Base-by-base conservation (phyloP, 1,139 yeast species). In the Wickerhamiella pararugosa region DNA sequence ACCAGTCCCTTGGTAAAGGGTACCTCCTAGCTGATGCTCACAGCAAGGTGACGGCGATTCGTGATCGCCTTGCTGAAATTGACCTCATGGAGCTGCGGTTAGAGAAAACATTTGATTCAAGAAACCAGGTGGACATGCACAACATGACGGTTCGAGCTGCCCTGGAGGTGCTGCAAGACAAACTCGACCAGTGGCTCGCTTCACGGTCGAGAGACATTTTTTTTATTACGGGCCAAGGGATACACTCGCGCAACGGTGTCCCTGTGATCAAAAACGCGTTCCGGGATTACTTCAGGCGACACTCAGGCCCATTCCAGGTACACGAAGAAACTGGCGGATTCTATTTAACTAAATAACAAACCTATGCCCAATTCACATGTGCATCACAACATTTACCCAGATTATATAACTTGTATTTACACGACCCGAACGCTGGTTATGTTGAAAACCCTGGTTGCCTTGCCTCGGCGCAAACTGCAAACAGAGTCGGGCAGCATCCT, bases 201-300 rank as follows among this genome's bases (percentile, higher is more conserved):
- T 31, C 37, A 4, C 49, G 44, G 9, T 37, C 25, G 32, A 25
- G 34, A 15, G 40, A 37, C n/a, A 41, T 58, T 7, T 50, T 46
- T 32, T 44, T 58, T n/a, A 51, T 58, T 32, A 56, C 62, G 1
- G 62, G 62, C 3, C 51, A 58, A 1, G 62, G 62, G 7, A 42
- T 45, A 3, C 62, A 58, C 41, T 53, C 59, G 26, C 47, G 41
- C n/a, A 54, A 48, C 6, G 58, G 58, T 6, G 49, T 57, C 5
- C 60, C 62, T 5, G 51, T 50, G 34, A 53, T 57, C 41, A 58
- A 57, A 41, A 53, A 54, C 33, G 59, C 54, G 21, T 45, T 58
- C 7, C 49, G 57, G 25, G 48, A 48, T 38, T 44, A 50, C 8
- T 45, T 58, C 7, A 21, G 41, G 3, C 29, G 36, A 10, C 29